Percentiles rank a stretch among this genome's conserved stretches.
These are phyloP conservation scores for Ceratobasidium sp. DNA, from an alignment of 1,284 basidiomycete genomes.

Conservation along the genomic window DNA sequence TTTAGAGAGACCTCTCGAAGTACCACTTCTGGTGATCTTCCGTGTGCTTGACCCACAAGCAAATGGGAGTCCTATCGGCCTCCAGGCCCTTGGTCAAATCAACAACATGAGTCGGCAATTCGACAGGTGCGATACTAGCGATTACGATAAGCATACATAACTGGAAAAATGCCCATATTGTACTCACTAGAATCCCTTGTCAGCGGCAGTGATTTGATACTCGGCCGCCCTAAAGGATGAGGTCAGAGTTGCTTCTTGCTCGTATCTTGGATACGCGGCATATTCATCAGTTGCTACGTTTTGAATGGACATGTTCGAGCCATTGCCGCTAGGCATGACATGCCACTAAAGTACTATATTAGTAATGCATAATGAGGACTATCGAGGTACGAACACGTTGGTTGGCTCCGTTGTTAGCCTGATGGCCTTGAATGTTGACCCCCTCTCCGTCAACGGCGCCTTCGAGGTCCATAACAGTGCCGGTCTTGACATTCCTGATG, in stretches of 20 bases:
- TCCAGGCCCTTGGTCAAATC: neutral
- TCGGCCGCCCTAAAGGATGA: neutral
- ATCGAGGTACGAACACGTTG: neutral
- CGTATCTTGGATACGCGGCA: neutral
- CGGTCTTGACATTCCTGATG: conserved; percentile 13
- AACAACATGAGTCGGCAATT: neutral
- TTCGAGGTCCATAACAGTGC: neutral
- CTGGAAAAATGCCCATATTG: neutral
- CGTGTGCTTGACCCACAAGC: conserved; percentile 9
- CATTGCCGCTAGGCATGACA: neutral
- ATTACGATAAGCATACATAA: neutral
- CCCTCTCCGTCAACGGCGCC: neutral
- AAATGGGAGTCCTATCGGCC: neutral
- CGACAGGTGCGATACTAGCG: neutral
- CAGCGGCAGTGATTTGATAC: neutral
- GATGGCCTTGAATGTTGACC: neutral
- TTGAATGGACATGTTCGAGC: neutral
- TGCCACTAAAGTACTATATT: neutral
- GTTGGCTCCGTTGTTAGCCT: neutral
- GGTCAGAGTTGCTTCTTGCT: neutral
- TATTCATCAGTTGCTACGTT: neutral
- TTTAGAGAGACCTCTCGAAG: conserved; percentile 1
- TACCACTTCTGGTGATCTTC: conserved; percentile 17
- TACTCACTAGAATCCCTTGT: conserved; percentile 19
- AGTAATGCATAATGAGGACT: neutral